Conservation (phyloP, 768 basidiomycete genomes). For the Lyophyllum semitale region DNA sequence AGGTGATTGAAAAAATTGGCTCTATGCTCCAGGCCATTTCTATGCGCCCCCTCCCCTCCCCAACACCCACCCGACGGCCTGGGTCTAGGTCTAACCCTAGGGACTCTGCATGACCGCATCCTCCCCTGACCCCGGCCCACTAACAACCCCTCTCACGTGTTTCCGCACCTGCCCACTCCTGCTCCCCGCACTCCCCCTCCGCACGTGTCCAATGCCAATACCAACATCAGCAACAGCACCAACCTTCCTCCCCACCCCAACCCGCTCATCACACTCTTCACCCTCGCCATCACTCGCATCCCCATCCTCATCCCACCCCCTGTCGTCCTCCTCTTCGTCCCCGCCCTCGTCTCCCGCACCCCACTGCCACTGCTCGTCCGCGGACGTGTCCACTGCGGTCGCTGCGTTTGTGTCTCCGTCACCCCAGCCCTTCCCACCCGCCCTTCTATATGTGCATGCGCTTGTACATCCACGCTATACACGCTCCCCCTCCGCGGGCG, state of each 20-base stretch:
- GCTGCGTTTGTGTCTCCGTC: constrained; percentile 22
- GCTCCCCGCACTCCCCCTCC: background rate
- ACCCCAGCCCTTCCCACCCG: constrained; percentile 19
- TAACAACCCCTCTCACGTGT: background rate
- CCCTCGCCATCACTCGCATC: constrained; percentile 18
- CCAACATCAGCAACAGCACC: background rate
- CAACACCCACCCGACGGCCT: too few relatives aligned
- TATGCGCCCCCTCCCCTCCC: too few relatives aligned
- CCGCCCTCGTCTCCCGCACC: constrained; percentile 33
- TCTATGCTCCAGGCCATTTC: too few relatives aligned
- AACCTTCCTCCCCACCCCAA: background rate
- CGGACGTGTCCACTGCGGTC: constrained; percentile 11
- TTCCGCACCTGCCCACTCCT: background rate
- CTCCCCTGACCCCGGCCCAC: background rate
- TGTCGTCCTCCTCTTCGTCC: constrained; percentile 29
- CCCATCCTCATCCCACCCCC: constrained; percentile 25
- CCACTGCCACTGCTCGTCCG: constrained; percentile 17
- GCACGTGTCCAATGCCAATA: background rate
- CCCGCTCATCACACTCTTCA: background rate
- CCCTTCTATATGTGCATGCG: too few relatives aligned
- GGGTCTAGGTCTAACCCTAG: too few relatives aligned
- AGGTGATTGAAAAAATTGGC: too few relatives aligned
- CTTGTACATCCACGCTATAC: constrained; percentile 17
- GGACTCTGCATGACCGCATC: too few relatives aligned
- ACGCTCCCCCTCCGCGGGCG: constrained; percentile 35